Evolutionary conservation across 345 rosid species (phyloP).

Genomic region (Pelargonium nanum): DNA sequence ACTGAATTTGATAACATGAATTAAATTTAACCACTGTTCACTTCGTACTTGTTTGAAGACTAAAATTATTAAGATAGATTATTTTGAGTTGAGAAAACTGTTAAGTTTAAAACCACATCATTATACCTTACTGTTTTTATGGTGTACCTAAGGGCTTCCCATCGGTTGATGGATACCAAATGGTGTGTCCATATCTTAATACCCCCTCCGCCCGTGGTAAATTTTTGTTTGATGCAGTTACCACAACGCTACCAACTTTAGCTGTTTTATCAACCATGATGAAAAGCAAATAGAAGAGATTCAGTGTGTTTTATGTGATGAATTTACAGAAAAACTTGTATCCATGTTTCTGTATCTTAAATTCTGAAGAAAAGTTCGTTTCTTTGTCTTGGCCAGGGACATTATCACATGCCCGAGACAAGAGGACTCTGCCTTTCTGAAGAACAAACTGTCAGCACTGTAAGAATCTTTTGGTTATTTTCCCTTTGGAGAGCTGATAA

Average conservation of each 20-base stretch:
- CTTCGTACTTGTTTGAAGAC: neutral
- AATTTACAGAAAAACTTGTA: neutral
- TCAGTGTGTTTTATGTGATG: neutral
- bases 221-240: too few relatives aligned
- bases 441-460: constrained; percentile 81
- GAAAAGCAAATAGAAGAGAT: too few relatives aligned
- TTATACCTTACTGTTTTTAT: neutral
- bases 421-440: constrained; percentile 97
- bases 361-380: neutral
- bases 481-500: neutral
- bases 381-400: constrained; percentile 45
- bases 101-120: too few relatives aligned
- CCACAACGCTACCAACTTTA: too few relatives aligned
- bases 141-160: too few relatives aligned
- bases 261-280: too few relatives aligned
- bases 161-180: too few relatives aligned
- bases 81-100: neutral
- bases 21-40: too few relatives aligned
- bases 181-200: too few relatives aligned
- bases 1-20: neutral
- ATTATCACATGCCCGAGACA: constrained; percentile 93
- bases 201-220: too few relatives aligned
- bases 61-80: neutral
- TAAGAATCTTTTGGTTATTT: constrained; percentile 16
- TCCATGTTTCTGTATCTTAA: neutral